Percentiles rank a stretch among this genome's conserved stretches.
These are phyloP conservation scores for Camelina sativa DNA, from an alignment of 345 rosid genomes.

Conservation along the genomic window DNA sequence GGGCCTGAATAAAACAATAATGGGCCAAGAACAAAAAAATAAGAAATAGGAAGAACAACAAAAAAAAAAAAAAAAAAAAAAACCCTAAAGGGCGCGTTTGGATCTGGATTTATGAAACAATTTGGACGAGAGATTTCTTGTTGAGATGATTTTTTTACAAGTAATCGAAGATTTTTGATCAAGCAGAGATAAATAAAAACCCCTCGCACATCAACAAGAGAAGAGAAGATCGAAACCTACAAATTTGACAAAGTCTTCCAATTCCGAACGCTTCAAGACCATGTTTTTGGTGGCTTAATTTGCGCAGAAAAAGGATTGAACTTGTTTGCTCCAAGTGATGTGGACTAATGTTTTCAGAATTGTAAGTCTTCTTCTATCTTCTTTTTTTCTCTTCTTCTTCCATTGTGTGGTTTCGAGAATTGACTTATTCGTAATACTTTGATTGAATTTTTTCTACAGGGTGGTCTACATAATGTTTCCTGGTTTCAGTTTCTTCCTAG, in stretches of 20 bases:
- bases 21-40: neutral
- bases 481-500: slow-evolving; percentile 98
- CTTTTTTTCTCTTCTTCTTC: neutral
- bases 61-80: neutral
- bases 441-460: slow-evolving; percentile 52
- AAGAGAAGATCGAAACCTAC: neutral
- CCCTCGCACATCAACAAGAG: neutral
- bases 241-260: neutral
- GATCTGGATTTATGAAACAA: slow-evolving; percentile 20
- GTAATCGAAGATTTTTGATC: neutral
- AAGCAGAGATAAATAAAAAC: neutral
- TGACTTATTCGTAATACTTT: slow-evolving; percentile 12
- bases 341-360: slow-evolving; percentile 93
- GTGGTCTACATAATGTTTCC: slow-evolving; percentile 81
- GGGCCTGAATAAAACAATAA: neutral
- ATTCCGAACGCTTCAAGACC: neutral
- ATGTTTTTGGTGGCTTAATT: neutral
- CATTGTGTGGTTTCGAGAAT: neutral
- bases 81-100: slow-evolving; percentile 28
- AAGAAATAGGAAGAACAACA: neutral
- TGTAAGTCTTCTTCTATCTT: slow-evolving; percentile 52
- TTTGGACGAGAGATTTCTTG: slow-evolving; percentile 7
- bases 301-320: slow-evolving; percentile 3
- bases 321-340: slow-evolving; percentile 48
- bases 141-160: neutral